These are phyloP conservation scores for Plasmodium ovale DNA, from an alignment of 169 alveolate genomes.

Conservation along the genomic window DNA sequence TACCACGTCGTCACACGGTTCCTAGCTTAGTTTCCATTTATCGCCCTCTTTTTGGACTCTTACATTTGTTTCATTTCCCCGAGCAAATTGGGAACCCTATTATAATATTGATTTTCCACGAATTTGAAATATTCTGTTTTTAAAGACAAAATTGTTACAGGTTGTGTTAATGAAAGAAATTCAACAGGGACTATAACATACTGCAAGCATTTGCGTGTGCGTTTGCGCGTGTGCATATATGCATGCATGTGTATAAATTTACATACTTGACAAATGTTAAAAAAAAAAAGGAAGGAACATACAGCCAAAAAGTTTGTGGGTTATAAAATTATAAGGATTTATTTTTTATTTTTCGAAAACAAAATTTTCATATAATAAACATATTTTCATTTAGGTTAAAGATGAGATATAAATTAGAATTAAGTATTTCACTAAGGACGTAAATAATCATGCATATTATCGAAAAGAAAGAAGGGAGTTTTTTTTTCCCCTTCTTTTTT, in stretches of 20 bases:
- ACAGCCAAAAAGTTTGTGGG: background rate
- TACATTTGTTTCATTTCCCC: background rate
- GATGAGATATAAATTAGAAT: background rate
- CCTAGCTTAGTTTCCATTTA: background rate
- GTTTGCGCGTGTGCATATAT: background rate
- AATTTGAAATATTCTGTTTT: background rate
- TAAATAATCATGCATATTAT: background rate
- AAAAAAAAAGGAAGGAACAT: background rate
- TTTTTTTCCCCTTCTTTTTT: background rate
- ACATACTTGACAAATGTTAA: slow-evolving; percentile 1
- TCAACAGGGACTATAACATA: background rate
- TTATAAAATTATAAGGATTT: background rate
- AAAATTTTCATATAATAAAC: background rate
- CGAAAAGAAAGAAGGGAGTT: background rate
- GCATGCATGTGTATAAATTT: background rate
- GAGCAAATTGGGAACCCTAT: background rate
- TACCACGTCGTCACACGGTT: too few species aligned
- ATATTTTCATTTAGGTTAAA: background rate
- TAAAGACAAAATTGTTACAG: slow-evolving; percentile 6
- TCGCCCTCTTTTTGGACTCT: background rate
- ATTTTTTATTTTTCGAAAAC: background rate
- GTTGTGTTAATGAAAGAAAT: background rate
- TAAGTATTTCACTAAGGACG: background rate
- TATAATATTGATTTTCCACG: background rate
- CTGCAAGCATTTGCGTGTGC: background rate